Evolutionary conservation across 331 rosid genomes (phyloP).

Genomic region (Saraca asoca): DNA sequence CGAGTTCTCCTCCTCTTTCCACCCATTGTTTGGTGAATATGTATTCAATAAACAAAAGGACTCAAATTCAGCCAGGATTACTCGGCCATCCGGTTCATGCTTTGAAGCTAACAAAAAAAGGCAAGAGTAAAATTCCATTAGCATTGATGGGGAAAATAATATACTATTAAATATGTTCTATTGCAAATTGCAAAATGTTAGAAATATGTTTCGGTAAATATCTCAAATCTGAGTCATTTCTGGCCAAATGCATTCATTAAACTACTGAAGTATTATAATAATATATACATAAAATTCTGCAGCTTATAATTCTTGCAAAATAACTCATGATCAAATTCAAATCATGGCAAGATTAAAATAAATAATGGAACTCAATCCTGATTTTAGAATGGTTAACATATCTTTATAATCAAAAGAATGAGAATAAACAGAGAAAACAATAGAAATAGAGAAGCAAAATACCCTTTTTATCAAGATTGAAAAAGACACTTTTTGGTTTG

Average conservation of each 20-base stretch:
- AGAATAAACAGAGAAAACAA: background rate
- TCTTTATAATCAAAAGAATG: conserved; percentile 4
- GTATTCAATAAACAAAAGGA: conserved; percentile 77
- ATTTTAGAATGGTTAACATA: background rate
- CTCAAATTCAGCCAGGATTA: conserved; percentile 86
- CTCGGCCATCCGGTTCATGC: conserved; percentile 93
- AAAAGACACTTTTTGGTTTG: conserved; percentile 67
- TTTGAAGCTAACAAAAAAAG: conserved; percentile 71
- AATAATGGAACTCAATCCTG: background rate
- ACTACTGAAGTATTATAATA: background rate
- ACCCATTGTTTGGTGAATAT: conserved; percentile 90
- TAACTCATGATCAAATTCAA: conserved; percentile 28
- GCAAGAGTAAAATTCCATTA: conserved; percentile 30
- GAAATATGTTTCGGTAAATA: conserved; percentile 1
- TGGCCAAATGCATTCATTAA: conserved; percentile 8
- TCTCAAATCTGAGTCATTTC: background rate
- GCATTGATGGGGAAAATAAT: conserved; percentile 5
- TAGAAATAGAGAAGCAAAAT: conserved; percentile 20
- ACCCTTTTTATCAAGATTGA: conserved; percentile 91
- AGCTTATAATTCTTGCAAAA: conserved; percentile 12
- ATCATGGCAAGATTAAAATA: conserved; percentile 12
- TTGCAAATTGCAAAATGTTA: background rate
- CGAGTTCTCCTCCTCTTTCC: conserved; percentile 96
- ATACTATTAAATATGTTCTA: background rate
- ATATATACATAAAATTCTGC: background rate